Percentiles rank a stretch among this genome's conserved stretches.
Conservation (phyloP, 1,139 yeast genomes). For the Meyerozyma guilliermondii region DNA sequence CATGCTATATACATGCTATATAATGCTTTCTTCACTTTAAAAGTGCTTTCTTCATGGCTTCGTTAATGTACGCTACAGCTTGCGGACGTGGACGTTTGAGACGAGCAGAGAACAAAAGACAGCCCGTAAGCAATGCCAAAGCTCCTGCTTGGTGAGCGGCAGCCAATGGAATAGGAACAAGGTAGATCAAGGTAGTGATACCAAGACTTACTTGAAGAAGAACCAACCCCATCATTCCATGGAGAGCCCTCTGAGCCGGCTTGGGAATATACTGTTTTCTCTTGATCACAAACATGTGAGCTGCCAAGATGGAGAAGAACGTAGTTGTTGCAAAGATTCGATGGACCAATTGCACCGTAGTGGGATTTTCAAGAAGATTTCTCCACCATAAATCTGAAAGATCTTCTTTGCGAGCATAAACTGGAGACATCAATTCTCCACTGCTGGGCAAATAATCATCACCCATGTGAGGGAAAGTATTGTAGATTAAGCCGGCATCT, state of each 20-base stretch:
- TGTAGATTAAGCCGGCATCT: slow-evolving; percentile 95
- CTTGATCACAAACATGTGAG: slow-evolving; percentile 57
- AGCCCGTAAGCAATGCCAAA: slow-evolving; percentile 75
- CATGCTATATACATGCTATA: no score
- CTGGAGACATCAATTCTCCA: slow-evolving; percentile 70
- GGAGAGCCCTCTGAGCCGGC: slow-evolving; percentile 47
- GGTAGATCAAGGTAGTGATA: slow-evolving; percentile 73
- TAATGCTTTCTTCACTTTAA: not conserved
- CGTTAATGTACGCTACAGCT: slow-evolving; percentile 24
- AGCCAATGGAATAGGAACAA: slow-evolving; percentile 90
- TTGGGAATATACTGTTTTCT: slow-evolving; percentile 61
- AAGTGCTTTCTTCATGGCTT: slow-evolving; percentile 8
- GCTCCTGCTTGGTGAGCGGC: slow-evolving; percentile 99
- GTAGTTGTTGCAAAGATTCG: slow-evolving; percentile 82
- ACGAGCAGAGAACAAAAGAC: slow-evolving; percentile 64
- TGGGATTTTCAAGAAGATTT: slow-evolving; percentile 90
- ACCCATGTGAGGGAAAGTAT: slow-evolving; percentile 97
- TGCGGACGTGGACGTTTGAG: slow-evolving; percentile 66
- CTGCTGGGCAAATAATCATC: slow-evolving; percentile 66
- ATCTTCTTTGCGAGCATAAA: slow-evolving; percentile 64
- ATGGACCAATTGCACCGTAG: slow-evolving; percentile 92
- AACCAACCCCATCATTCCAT: slow-evolving; percentile 74
- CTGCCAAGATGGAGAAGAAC: slow-evolving; percentile 62
- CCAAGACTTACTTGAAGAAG: slow-evolving; percentile 83
- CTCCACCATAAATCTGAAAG: slow-evolving; percentile 82